Evolutionary conservation across 1,139 yeast species (phyloP), one percentile per base, ranked within the genome.

Genomic region (Geotrichum bryndzae): DNA sequence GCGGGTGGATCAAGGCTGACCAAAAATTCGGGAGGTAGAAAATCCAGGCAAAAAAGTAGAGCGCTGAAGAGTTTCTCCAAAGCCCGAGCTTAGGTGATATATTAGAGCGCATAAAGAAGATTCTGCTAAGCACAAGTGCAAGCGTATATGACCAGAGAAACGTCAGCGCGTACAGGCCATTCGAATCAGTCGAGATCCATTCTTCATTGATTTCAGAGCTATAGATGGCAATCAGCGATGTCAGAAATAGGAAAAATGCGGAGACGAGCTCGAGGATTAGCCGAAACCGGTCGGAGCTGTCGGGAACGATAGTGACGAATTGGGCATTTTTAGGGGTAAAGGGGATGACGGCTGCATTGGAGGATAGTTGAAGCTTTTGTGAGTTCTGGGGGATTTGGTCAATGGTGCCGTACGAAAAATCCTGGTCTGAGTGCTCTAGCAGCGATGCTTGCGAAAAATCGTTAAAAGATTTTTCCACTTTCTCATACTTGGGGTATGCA

Each of bases 61-160:
- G 73, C 18, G 80, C 70, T 41, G 91, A 84, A 4, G 88, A 82
- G 65, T 86, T 85, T 52, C 79, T 79, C 96, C 96, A 90, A 33
- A 84, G 74, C 35, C 78, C 75, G n/a, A 78, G 72, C 2, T 73
- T 64, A 15, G 77, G 71, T 25, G 64, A 65, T 46, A 61, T 63
- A 48, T 66, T 61, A 31, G 69, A 64, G 56, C 79, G 77, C 54
- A 81, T 78, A 23, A 83, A 77, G 68, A 84, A 80, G 15, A 76
- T 66, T 71, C 96, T 80, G 25, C 84, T 67, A 1, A 81, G 62
- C 18, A 82, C 84, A 45, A 87, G 70, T 0, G 79, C 41, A 13
- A 85, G 73, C n/a, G 85, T 72, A 70, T 87, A 85, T 6, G 73
- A 61, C 96, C 96, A 88, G 66, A 84, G 79, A 0, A 56, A 48